phyloP scores from a whole-genome alignment of 768 basidiomycete species.

The Pleurotus eryngii region DNA sequence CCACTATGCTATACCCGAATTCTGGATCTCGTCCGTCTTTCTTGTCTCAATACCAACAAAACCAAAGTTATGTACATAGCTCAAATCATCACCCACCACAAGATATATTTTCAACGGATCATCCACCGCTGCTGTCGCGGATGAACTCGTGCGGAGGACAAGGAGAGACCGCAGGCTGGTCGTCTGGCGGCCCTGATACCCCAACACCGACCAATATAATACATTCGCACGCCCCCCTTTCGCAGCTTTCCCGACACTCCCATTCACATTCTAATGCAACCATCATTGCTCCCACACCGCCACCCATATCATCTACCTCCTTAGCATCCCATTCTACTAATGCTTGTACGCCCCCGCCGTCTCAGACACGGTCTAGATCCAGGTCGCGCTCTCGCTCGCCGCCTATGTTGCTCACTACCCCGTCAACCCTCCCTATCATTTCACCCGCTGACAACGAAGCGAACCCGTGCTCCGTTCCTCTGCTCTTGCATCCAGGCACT shows the following conservation, averaged over 20 bases:
- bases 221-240: slow-evolving; percentile 23
- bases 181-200: slow-evolving; percentile 35
- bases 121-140: slow-evolving; percentile 38
- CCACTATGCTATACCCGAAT: slow-evolving; percentile 44
- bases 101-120: slow-evolving; percentile 40
- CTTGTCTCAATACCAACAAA: slow-evolving; percentile 37
- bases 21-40: slow-evolving; percentile 39
- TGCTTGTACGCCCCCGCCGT: slow-evolving; percentile 16
- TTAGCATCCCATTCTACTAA: slow-evolving; percentile 18
- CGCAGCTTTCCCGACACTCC: slow-evolving; percentile 26
- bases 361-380: slow-evolving; percentile 13
- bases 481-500: slow-evolving; percentile 33
- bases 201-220: slow-evolving; percentile 33
- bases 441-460: neutral
- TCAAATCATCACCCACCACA: slow-evolving; percentile 28
- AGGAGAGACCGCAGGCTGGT: slow-evolving; percentile 16
- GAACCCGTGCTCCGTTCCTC: slow-evolving; percentile 11
- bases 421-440: neutral
- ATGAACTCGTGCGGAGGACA: slow-evolving; percentile 22
- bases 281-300: slow-evolving; percentile 41
- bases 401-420: neutral
- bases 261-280: slow-evolving; percentile 51
- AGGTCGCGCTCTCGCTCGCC: slow-evolving; percentile 24
- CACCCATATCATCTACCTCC: slow-evolving; percentile 19
- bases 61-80: slow-evolving; percentile 24